These are phyloP conservation scores for Prinsepia uniflora DNA, from an alignment of 306 rosid genomes.

Conservation along the genomic window DNA sequence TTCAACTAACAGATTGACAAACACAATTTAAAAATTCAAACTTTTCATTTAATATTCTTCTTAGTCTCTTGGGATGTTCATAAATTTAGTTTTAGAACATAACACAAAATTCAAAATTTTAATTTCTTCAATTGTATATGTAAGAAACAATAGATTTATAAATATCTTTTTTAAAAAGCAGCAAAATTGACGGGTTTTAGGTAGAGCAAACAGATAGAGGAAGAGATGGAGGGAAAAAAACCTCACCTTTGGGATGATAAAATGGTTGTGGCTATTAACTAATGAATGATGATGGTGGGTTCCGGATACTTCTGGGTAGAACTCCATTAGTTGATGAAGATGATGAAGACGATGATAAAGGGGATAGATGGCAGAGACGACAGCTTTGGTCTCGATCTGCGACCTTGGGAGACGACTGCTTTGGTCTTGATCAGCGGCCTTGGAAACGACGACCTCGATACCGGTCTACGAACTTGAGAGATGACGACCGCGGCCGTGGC, in stretches of 20 bases:
- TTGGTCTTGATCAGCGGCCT: no score
- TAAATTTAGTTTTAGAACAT: background rate
- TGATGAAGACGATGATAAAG: no score
- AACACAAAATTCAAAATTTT: background rate
- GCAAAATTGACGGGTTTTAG: background rate
- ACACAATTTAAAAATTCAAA: background rate
- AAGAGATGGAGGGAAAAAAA: background rate
- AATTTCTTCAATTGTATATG: background rate
- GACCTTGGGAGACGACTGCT: no score
- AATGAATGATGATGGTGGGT: no score
- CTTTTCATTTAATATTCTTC: background rate
- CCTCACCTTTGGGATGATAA: constrained; percentile 3
- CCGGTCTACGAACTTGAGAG: no score
- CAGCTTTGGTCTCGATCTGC: no score
- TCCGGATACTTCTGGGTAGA: no score
- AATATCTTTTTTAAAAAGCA: background rate
- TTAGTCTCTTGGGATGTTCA: background rate
- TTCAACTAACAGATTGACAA: background rate
- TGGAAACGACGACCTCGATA: no score
- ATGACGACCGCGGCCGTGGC: no score
- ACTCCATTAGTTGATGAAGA: no score
- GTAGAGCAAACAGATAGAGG: no score
- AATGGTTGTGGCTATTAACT: constrained; percentile 2
- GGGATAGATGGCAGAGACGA: no score
- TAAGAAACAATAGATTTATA: background rate